Evolutionary conservation across 2,329 filamentous ascomycete species (phyloP), one percentile per base, ranked within the genome.

Genomic region (Pseudogymnoascus sp.): DNA sequence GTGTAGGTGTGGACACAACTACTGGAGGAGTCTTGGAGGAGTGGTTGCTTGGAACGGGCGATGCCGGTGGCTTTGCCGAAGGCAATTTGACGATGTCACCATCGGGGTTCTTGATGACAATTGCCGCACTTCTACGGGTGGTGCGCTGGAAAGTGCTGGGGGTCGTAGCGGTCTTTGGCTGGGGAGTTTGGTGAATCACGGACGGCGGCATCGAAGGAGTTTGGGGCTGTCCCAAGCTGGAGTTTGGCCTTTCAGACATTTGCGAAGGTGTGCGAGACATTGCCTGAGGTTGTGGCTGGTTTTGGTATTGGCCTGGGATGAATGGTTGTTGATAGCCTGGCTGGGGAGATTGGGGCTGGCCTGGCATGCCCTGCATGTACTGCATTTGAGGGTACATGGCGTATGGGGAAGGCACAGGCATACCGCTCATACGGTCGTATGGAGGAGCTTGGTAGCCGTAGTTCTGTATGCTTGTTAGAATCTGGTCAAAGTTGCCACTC

Each of bases 211-310:
- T 72, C 1, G 70, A 71, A 59, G 71, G 70, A 48, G 71, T 70
- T 59, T 71, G 70, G 25, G 71, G 67, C 39, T 73, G 71, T 2
- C 71, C 72, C 68, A 73, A 70, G 65, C 71, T 74, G 0, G 72
- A 73, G 65, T 84, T 84, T 36, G 76, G 80, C 58, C 84, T 78
- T 70, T 86, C 83, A n/a, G 90, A 90, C 62, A 89, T 82, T 74
- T 94, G 90, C 2, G 91, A 95, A 2, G 89, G 84, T 64, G 85
- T 92, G 68, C 92, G 88, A 2, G 92, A 94, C 88, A 96, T 92
- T 41, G 79, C 78, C 63, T 84, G 77, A 65, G 87, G 81, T 73
- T 88, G 83, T 65, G 79, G 84, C 68, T 78, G 80, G 62, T 73
- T 27, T 58, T 64, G 66, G 64, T 75, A 75, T 62, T 73, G 72